Evolutionary conservation across 768 basidiomycete species (phyloP).

Genomic region (Serpula lacrymans): DNA sequence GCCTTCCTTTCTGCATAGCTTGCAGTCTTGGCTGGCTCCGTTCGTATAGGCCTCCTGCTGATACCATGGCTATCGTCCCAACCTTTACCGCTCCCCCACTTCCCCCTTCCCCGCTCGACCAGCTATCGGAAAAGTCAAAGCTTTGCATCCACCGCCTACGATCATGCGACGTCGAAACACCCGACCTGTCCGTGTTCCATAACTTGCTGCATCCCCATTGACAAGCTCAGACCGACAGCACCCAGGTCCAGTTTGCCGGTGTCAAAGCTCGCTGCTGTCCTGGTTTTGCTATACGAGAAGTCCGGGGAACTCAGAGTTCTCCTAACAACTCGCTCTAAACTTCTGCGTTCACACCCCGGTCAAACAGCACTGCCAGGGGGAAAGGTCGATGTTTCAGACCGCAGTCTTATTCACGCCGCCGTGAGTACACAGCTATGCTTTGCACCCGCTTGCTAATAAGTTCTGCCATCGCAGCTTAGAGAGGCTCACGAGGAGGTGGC

Average conservation of each 20-base stretch:
- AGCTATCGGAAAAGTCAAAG: conserved; percentile 17
- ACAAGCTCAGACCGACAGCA: not conserved
- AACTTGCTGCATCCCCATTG: not conserved
- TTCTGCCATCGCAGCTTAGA: conserved; percentile 48
- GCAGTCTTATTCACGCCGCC: conserved; percentile 63
- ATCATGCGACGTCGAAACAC: conserved; percentile 27
- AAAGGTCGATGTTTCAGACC: conserved; percentile 66
- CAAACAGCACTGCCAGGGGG: conserved; percentile 86
- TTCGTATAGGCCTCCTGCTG: no score
- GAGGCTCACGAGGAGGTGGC: conserved; percentile 87
- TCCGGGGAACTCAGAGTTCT: conserved; percentile 67
- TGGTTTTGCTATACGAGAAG: conserved; percentile 77
- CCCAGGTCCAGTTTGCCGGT: conserved; percentile 31
- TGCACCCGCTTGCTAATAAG: not conserved
- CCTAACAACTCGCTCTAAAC: conserved; percentile 82
- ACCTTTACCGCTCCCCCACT: no score
- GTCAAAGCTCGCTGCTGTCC: conserved; percentile 66
- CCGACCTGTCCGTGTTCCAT: conserved; percentile 50
- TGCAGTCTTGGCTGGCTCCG: no score
- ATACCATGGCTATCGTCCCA: no score
- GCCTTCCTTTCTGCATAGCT: no score
- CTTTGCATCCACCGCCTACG: conserved; percentile 40
- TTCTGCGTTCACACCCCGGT: conserved; percentile 70
- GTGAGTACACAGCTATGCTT: conserved; percentile 41
- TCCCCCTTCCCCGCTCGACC: no score